These are phyloP conservation scores for Fusarium newnesense DNA, from an alignment of 2,329 filamentous ascomycete genomes.

Conservation along the genomic window DNA sequence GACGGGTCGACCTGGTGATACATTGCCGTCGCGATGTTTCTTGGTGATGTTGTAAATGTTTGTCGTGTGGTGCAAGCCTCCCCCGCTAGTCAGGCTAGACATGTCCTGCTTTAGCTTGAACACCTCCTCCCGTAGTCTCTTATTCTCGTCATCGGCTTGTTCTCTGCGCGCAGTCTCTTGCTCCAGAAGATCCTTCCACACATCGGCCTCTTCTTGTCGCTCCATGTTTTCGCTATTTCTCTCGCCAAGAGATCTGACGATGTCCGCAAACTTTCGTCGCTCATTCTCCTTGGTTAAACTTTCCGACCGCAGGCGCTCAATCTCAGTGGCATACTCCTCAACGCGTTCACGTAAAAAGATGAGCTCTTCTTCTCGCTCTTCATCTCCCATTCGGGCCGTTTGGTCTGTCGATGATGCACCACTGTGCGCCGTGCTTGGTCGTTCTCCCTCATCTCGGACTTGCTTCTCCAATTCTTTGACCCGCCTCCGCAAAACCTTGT, in stretches of 20 bases:
- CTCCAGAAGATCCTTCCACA: constrained; percentile 95
- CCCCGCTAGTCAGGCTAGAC: constrained; percentile 52
- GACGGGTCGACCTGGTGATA: constrained; percentile 61
- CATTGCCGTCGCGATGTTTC: constrained; percentile 59
- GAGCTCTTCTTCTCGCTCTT: constrained; percentile 86
- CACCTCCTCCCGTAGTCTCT: constrained; percentile 83
- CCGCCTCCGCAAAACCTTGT: constrained; percentile 81
- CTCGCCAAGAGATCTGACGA: constrained; percentile 69
- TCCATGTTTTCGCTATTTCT: constrained; percentile 61
- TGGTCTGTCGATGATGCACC: constrained; percentile 67
- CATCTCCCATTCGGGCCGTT: constrained; percentile 65
- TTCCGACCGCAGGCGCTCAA: constrained; percentile 84
- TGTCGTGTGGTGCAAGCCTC: constrained; percentile 66
- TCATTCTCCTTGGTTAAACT: constrained; percentile 83
- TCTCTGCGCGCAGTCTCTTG: constrained; percentile 90
- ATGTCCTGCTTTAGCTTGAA: constrained; percentile 75
- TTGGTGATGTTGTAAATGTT: constrained; percentile 74
- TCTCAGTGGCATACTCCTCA: constrained; percentile 83
- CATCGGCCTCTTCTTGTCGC: constrained; percentile 75
- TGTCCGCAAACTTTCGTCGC: constrained; percentile 85
- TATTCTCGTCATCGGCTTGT: constrained; percentile 90
- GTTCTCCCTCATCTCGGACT: constrained; percentile 71
- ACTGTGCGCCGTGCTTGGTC: constrained; percentile 69
- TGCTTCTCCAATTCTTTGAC: constrained; percentile 89
- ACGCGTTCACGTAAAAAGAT: constrained; percentile 85